Evolutionary conservation across 2,329 filamentous ascomycete species (phyloP), one percentile per base, ranked within the genome.

Genomic region (Colletotrichum ledebouriae): DNA sequence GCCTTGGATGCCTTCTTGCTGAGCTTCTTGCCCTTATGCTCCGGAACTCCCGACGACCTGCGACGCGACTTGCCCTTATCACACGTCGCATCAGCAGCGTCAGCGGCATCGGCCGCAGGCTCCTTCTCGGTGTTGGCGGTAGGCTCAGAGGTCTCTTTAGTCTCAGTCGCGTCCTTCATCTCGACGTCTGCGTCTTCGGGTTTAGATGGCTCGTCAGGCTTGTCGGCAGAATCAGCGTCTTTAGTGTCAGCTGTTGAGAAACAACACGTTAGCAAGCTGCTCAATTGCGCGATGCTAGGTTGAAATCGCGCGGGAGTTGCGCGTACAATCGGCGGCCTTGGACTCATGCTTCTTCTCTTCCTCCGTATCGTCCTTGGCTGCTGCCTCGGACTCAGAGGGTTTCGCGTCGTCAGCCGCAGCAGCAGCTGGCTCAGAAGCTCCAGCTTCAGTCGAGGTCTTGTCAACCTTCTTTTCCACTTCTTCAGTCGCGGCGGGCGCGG

Each of bases 1-100:
- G 87, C 85, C 81, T 90, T 90, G 55, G 92, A 94, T 77, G 90
- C 92, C 85, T 96, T 97, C 83, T 91, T 93, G 83, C 89, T 96
- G 70, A 94, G 84, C 79, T 94, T 94, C 85, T 94, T 94, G 74
- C 81, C 84, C 81, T 92, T 94, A 79, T 89, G 84, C 72, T 91
- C 79, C 22, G 91, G 85, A 49, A 86, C 87, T 63, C 85, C 85
- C 47, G 84, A 85, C 25, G 93, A 97, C 86, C 96, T 96, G 82
- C 93, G 92, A 76, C 86, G 86, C 70, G 83, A 78, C 81, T 84
- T 86, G 67, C 78, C 77, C 73, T 80, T 83, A 73, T 77, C 76
- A 64, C 76, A 73, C 53, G 78, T 75, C 73, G 73, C 71, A 68
- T 76, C 77, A 33, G 75, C 74, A n/a, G 74, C 72, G 52, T 72